These are phyloP conservation scores for Leersia perrieri DNA, from an alignment of 176 grass and related monocot genomes.

Conservation along the genomic window DNA sequence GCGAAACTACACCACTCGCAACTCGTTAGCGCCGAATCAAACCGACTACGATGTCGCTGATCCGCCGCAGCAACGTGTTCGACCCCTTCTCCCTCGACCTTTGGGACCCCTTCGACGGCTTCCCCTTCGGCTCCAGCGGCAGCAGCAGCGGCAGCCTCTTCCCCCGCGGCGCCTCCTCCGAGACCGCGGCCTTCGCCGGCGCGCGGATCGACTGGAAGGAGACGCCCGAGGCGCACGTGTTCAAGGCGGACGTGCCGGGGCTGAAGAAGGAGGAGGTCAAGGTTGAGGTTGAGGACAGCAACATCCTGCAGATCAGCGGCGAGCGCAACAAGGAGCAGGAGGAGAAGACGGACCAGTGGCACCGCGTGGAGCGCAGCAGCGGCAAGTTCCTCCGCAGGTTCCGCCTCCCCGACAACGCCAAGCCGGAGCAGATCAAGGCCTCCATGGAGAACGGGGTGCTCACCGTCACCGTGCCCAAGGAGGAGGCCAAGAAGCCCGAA, in stretches of 20 bases:
- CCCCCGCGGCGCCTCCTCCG: constrained; percentile 27
- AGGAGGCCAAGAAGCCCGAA: constrained; percentile 43
- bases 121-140: constrained; percentile 47
- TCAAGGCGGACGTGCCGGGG: constrained; percentile 63
- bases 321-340: constrained; percentile 57
- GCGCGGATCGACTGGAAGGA: constrained; percentile 65
- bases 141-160: constrained; percentile 28
- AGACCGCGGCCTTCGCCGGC: constrained; percentile 37
- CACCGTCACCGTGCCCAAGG: constrained; percentile 59
- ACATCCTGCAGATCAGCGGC: constrained; percentile 55
- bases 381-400: constrained; percentile 59
- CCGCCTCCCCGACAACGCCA: constrained; percentile 53
- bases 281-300: constrained; percentile 62
- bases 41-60: constrained; percentile 48
- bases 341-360: constrained; percentile 61
- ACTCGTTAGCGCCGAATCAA: background rate
- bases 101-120: constrained; percentile 58
- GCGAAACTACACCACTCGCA: background rate
- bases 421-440: constrained; percentile 44
- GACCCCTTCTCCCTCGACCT: constrained; percentile 76
- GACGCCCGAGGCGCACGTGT: constrained; percentile 63
- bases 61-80: constrained; percentile 67
- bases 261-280: constrained; percentile 69
- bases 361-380: constrained; percentile 62
- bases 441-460: constrained; percentile 70